Evolutionary conservation across 208 protist species (phyloP), one percentile per base, ranked within the genome.

Genomic region (Crithidia acanthocephali): DNA sequence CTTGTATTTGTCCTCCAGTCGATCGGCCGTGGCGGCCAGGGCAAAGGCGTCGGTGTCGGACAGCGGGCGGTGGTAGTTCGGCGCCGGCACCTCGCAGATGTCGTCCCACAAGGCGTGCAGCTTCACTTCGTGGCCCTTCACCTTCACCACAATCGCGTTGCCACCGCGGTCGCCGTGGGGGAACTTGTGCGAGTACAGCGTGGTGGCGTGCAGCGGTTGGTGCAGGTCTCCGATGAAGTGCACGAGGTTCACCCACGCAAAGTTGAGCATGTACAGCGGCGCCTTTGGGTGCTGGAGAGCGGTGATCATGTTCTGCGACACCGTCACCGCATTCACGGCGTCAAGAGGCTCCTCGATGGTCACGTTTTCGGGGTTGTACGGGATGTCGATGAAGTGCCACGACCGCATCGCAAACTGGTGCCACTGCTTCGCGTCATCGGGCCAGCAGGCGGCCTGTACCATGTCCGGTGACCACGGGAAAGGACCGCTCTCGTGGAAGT

Each of bases 161-260:
- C 93, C 93, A 20, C 93, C 93, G 32, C 37, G 52, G 55, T 97
- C 93, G 1, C 93, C 90, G 45, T 81, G 45, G 16, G 90, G 86
- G 53, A 82, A 85, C 1, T 47, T 11, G 8, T 67, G 2, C 2
- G 85, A 88, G 58, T 88, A 85, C 33, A 77, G 50, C 27, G 74
- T 65, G 0, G 79, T 65, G 23, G 83, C 64, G 70, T 97, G 93
- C 70, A 97, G 74, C 0, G 93, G 93, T 68, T 95, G 90, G 61
- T 97, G 93, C 42, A 92, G 79, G 37, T 97, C 93, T 10, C 90
- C 93, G 48, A 91, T 81, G 35, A 95, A 87, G 77, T 97, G 93
- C 8, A 93, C 57, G 3, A 95, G 62, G 69, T 94, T 83, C 15
- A 77, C 87, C 51, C 94, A 72, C 0, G 90, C 83, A 77, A 97